Percentiles rank a stretch among this genome's conserved stretches.
Conservation (phyloP, 768 basidiomycete species). For the Lepiota venenata region DNA sequence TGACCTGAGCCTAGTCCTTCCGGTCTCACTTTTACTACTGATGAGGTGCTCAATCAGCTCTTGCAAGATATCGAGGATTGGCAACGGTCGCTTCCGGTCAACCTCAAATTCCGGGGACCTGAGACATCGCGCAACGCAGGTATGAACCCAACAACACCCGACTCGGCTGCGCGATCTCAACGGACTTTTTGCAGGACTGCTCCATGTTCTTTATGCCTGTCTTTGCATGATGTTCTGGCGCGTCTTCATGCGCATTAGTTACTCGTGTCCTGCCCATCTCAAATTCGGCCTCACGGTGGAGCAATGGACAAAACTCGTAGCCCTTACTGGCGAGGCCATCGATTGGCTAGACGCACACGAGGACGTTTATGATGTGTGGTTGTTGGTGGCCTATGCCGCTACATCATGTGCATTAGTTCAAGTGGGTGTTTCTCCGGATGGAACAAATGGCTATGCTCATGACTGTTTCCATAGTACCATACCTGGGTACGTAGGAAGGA, state of each 20-base stretch:
- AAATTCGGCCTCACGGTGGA: constrained; percentile 82
- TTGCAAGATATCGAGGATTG: constrained; percentile 70
- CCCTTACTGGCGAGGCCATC: constrained; percentile 74
- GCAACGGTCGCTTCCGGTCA: constrained; percentile 75
- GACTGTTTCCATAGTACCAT: constrained; percentile 63
- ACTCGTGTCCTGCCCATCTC: constrained; percentile 85
- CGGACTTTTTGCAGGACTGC: constrained; percentile 51
- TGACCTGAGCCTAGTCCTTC: constrained; percentile 56
- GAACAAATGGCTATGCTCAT: constrained; percentile 11
- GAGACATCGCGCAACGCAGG: constrained; percentile 66
- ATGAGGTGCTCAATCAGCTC: constrained; percentile 68
- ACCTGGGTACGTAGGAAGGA: constrained; percentile 89
- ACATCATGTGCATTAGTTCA: constrained; percentile 90
- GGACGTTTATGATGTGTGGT: constrained; percentile 79
- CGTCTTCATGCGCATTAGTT: constrained; percentile 97
- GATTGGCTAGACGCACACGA: constrained; percentile 89
- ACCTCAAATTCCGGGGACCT: constrained; percentile 72
- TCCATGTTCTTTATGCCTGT: constrained; percentile 86
- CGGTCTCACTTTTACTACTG: constrained; percentile 81
- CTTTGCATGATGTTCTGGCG: constrained; percentile 98
- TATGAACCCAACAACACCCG: constrained; percentile 28
- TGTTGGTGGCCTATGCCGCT: constrained; percentile 82
- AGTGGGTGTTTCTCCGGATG: constrained; percentile 40
- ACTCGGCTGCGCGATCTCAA: not conserved
- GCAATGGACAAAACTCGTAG: constrained; percentile 72